Evolutionary conservation across 345 rosid species (phyloP), one percentile per base, ranked within the genome.

Genomic region (Eucalyptus virginea): DNA sequence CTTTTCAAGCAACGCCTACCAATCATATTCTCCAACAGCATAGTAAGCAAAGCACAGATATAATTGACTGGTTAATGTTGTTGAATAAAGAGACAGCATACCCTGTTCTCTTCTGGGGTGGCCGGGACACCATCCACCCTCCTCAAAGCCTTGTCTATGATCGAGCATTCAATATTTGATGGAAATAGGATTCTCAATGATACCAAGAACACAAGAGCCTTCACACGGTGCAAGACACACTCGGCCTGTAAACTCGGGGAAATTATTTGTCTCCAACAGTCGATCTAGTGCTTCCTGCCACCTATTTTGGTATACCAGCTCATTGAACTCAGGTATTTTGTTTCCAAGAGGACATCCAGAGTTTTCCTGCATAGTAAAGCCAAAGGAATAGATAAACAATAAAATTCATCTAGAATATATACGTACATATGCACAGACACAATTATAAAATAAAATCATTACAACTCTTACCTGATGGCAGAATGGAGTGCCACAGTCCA

Each of bases 181-280:
- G 40, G 99, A 98, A 11, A 98, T 99, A 40, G 99, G 99, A 92
- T 98, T 97, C 91, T 98, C 99, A 91, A 98, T 98, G 50, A 98
- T 98, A n/a, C 99, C 99, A 81, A 98, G 99, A 86, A 98, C 99
- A 86, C 99, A 98, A 87, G 99, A 96, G 87, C 99, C 99, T 94
- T 98, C 99, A 90, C 99, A 98, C 13, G 99, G 99, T 87, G 99
- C 99, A 92, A 99, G 99, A 90, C 99, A 98, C 42, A 98, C 99
- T 28, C 99, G 93, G 62, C 99, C 99, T 37, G 99, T 98, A 88
- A 98, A 98, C 90, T 98, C 99, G 14, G 99, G 99, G 88, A 98
- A n/a, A 94, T 97, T 98, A 90, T 98, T 98, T 3, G 99, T 98
- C 95, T 98, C 99, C 18, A 97, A 98, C 69, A 98, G 95, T 50